Evolutionary conservation across 192 early-diverging fungal genomes (phyloP).

Genomic region (Mortierella alpina): DNA sequence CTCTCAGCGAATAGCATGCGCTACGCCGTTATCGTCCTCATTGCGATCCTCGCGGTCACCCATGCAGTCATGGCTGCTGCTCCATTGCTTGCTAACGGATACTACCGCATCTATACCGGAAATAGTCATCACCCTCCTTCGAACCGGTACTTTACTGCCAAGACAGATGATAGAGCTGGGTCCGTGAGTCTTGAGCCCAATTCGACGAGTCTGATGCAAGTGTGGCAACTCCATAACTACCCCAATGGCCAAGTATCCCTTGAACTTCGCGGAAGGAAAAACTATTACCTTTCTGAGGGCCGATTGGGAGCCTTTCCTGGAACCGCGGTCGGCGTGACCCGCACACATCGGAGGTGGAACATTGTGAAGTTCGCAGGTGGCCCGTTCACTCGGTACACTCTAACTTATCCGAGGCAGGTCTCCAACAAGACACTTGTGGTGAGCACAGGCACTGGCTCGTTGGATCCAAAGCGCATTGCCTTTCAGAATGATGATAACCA

Average conservation of each 20-base stretch:
- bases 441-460: background rate
- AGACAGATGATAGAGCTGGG: background rate
- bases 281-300: constrained; percentile 3
- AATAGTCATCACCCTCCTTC: background rate
- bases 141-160: constrained; percentile 5
- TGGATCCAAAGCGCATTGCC: constrained; percentile 16
- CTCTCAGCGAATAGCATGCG: constrained; percentile 1
- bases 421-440: constrained; percentile 17
- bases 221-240: constrained; percentile 12
- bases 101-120: background rate
- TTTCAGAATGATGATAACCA: constrained; percentile 1
- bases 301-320: constrained; percentile 21
- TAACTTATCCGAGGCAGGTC: constrained; percentile 14
- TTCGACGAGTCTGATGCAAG: background rate
- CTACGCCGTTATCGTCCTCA: background rate
- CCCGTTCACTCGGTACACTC: constrained; percentile 18
- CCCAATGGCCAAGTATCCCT: background rate
- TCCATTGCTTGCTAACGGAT: constrained; percentile 12
- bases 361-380: constrained; percentile 12
- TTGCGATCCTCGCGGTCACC: background rate
- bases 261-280: background rate
- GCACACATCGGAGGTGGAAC: constrained; percentile 15
- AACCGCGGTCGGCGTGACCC: constrained; percentile 23
- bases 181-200: background rate
- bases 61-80: background rate